Evolutionary conservation across 768 basidiomycete species (phyloP).

Genomic region (Calvatia gigantea): DNA sequence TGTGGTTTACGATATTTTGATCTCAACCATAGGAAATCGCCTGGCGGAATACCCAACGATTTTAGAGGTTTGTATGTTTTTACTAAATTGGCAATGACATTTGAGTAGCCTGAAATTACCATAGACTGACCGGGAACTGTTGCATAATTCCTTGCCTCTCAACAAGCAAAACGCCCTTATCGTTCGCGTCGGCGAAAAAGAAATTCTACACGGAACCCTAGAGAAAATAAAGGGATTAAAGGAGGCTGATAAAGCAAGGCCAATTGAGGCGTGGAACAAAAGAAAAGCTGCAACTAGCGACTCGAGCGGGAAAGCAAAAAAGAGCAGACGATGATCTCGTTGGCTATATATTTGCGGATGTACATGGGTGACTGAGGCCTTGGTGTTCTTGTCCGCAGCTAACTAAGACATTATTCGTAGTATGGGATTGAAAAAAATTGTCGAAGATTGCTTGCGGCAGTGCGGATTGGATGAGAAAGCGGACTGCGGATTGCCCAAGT

Average conservation of each 20-base stretch:
- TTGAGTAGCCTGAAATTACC: neutral
- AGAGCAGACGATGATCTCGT: constrained; percentile 3
- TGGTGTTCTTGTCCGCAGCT: too few species aligned
- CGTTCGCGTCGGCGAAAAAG: constrained; percentile 80
- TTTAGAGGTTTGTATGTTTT: too few species aligned
- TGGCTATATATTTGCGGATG: constrained; percentile 12
- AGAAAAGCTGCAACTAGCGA: constrained; percentile 8
- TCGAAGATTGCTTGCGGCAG: neutral
- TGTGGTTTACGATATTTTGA: constrained; percentile 42
- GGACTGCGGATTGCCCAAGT: neutral
- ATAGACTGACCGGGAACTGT: constrained; percentile 47
- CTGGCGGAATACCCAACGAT: constrained; percentile 54
- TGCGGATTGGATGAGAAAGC: neutral
- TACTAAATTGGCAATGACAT: too few species aligned
- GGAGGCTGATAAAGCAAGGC: neutral
- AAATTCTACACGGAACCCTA: constrained; percentile 43
- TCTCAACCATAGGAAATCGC: constrained; percentile 46
- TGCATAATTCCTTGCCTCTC: constrained; percentile 33
- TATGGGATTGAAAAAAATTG: too few species aligned
- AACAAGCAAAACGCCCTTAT: constrained; percentile 62
- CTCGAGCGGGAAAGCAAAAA: constrained; percentile 9
- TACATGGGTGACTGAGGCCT: neutral
- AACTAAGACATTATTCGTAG: too few species aligned
- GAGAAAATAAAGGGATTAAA: constrained; percentile 17
- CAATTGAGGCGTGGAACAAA: constrained; percentile 8